phyloP scores from a whole-genome alignment of 768 basidiomycete species.

The Boletus vermiculosoides region DNA sequence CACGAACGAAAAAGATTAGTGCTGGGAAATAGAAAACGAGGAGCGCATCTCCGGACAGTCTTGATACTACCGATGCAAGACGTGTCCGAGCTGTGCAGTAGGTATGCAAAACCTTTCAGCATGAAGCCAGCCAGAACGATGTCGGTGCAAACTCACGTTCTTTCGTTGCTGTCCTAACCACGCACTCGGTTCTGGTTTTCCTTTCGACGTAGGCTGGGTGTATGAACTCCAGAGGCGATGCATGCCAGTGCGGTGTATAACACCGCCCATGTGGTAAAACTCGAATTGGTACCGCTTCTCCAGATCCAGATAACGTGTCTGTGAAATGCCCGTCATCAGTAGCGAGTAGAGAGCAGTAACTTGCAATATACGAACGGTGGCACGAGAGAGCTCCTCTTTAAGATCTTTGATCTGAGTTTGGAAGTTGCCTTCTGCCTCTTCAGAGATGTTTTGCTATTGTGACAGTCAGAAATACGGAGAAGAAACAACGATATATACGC shows the following conservation, averaged over 20 bases:
- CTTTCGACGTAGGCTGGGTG: slow-evolving; percentile 43
- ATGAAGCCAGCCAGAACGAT: neutral
- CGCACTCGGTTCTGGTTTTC: slow-evolving; percentile 51
- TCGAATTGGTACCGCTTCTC: slow-evolving; percentile 66
- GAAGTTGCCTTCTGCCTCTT: slow-evolving; percentile 68
- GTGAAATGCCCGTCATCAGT: slow-evolving; percentile 5
- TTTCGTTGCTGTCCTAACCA: slow-evolving; percentile 71
- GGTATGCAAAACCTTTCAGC: slow-evolving; percentile 1
- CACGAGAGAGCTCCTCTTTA: slow-evolving; percentile 58
- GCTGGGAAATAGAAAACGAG: neutral
- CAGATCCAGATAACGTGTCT: slow-evolving; percentile 55
- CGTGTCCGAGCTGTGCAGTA: slow-evolving; percentile 28
- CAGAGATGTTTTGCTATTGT: slow-evolving; percentile 50
- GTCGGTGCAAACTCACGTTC: slow-evolving; percentile 32
- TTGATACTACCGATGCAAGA: slow-evolving; percentile 23
- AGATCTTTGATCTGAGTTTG: slow-evolving; percentile 64
- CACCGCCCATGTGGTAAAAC: slow-evolving; percentile 77
- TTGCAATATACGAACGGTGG: slow-evolving; percentile 42
- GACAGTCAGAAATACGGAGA: slow-evolving; percentile 7
- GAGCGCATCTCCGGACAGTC: neutral
- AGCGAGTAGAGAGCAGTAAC: neutral
- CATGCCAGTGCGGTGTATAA: slow-evolving; percentile 71
- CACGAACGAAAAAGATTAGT: slow-evolving; percentile 2
- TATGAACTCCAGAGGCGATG: slow-evolving; percentile 61
- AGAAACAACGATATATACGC: slow-evolving; percentile 16